Base-by-base conservation (phyloP, 257 asterid genomes). In the Salvia hispanica region DNA sequence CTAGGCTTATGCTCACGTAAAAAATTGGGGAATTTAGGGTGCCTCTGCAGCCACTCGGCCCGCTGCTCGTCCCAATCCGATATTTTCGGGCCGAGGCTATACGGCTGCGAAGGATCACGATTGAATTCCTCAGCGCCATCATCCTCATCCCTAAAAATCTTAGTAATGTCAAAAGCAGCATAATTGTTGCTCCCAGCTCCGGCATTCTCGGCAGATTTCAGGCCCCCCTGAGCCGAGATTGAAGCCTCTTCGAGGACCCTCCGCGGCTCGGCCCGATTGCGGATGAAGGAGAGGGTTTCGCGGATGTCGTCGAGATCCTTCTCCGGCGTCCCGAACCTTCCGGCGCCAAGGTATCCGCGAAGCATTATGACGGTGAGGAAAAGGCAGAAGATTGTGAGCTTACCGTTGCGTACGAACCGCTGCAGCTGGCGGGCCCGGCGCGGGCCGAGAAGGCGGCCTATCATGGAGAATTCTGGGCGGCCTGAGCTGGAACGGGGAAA, bases 301-400 rank as follows among this genome's bases (percentile, higher is more conserved):
- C 86, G 82, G 77, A 83, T 80, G 74, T 80, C 86, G 39, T 76
- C 77, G 45, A 83, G 80, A 64, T 83, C 88, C 37, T 83, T 77
- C 74, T 80, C 86, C 70, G 88, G 88, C 63, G 88, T 83, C 0
- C 84, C 86, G 64, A 83, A 80, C 25, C 72, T 83, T 3, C 88
- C 88, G 45, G 84, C 88, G 66, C 85, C 88, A 4, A 83, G 57
- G 51, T 80, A 70, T 2, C 80, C 83, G 10, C 88, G 82, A 11
- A 83, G 37, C 73, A 80, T 78, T 9, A 83, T 33, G 9, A 83
- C 78, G 6, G 88, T 83, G 7, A 83, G 83, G 13, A 80, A 50
- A 4, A 83, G 78, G 58, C 85, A 83, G 40, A 83, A 68, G 61
- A 83, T 14, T 34, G 88, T 83, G 6, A 83, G 66, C 81, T 83